phyloP scores from a whole-genome alignment of 2,329 filamentous ascomycete genomes.

The Stemphylium beticola region DNA sequence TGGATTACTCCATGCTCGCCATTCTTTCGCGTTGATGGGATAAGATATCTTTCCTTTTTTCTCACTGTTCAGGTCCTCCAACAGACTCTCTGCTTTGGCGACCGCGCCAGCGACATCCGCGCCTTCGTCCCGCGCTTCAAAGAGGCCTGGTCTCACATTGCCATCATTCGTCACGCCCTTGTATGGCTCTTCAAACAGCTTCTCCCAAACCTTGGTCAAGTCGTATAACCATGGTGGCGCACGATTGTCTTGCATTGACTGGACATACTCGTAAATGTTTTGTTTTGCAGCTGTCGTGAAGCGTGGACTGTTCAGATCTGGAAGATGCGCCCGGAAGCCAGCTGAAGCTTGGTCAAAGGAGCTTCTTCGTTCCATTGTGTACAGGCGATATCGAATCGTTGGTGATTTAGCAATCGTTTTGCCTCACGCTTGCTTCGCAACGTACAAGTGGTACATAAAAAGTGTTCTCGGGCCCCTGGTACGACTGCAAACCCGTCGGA shows the following conservation, averaged over 20 bases:
- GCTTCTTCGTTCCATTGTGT: slow-evolving; percentile 25
- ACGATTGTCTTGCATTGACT: slow-evolving; percentile 63
- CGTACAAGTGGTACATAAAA: too few relatives aligned
- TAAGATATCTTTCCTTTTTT: slow-evolving; percentile 60
- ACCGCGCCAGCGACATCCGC: slow-evolving; percentile 66
- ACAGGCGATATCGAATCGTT: background rate
- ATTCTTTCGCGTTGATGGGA: slow-evolving; percentile 73
- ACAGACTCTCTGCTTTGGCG: slow-evolving; percentile 55
- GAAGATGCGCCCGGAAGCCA: slow-evolving; percentile 65
- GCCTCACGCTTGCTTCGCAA: background rate
- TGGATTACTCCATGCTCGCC: slow-evolving; percentile 75
- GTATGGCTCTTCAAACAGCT: slow-evolving; percentile 65
- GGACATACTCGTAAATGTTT: slow-evolving; percentile 67
- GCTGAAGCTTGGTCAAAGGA: slow-evolving; percentile 37
- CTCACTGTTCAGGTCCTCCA: slow-evolving; percentile 55
- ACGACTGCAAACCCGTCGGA: background rate
- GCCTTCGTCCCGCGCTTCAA: slow-evolving; percentile 67
- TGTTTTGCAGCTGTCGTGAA: slow-evolving; percentile 69
- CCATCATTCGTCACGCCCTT: slow-evolving; percentile 74
- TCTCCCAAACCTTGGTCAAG: slow-evolving; percentile 47
- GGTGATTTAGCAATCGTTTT: background rate
- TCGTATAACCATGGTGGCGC: slow-evolving; percentile 68
- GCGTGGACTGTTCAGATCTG: slow-evolving; percentile 65
- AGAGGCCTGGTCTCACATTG: slow-evolving; percentile 61
- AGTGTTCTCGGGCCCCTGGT: too few relatives aligned